phyloP scores from a whole-genome alignment of 192 early-diverging fungal genomes.

The Backusella tarrabulga region DNA sequence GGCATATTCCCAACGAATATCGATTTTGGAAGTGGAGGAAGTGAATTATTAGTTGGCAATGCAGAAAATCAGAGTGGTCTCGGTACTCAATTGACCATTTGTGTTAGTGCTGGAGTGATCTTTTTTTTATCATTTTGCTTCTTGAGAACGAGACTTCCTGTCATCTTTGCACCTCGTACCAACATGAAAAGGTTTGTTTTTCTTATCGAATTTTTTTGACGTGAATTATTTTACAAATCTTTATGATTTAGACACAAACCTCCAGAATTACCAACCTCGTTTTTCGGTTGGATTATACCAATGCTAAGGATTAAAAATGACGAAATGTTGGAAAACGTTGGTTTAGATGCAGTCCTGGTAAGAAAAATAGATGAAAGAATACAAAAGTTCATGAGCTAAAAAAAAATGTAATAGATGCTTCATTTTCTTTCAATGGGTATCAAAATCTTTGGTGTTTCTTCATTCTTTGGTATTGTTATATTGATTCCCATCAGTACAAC shows the following conservation, averaged over 20 bases:
- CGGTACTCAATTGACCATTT: conserved; percentile 20
- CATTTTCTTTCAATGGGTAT: conserved; percentile 46
- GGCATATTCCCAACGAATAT: neutral
- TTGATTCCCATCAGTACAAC: conserved; percentile 42
- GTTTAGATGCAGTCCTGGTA: conserved; percentile 62
- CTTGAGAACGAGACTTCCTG: conserved; percentile 20
- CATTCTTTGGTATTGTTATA: conserved; percentile 44
- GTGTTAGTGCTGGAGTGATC: conserved; percentile 11
- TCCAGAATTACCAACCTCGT: conserved; percentile 34
- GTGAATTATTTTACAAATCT: neutral
- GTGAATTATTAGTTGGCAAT: neutral
- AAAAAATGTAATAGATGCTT: conserved; percentile 37
- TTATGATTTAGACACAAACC: conserved; percentile 41
- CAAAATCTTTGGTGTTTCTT: conserved; percentile 46
- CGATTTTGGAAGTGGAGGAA: conserved; percentile 1
- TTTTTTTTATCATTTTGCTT: conserved; percentile 29
- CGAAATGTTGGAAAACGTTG: conserved; percentile 50
- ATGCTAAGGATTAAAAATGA: conserved; percentile 39
- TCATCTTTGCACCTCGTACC: conserved; percentile 26
- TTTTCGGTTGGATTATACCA: conserved; percentile 57
- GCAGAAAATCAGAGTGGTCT: conserved; percentile 23
- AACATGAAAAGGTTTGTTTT: conserved; percentile 29
- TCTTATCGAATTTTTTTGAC: neutral
- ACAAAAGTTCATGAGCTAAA: no score
- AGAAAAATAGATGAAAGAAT: neutral